A percentile compares a stretch with the other conserved stretches of the same genome.
These are phyloP conservation scores for Calonectria crousiana DNA, from an alignment of 2,329 filamentous ascomycete genomes.

Conservation along the genomic window DNA sequence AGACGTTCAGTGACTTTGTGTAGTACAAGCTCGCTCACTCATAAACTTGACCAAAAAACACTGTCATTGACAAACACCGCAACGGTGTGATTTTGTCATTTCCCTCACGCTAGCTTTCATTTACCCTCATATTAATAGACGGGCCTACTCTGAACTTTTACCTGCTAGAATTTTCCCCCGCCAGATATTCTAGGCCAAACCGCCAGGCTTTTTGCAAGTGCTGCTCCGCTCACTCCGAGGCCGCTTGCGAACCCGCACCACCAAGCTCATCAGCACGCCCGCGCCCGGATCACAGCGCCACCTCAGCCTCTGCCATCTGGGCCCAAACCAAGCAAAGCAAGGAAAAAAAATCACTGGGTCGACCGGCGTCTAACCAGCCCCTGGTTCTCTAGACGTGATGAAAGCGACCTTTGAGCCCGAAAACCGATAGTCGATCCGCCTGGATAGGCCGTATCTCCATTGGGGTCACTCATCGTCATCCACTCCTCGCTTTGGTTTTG, in stretches of 20 bases:
- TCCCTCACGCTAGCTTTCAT: neutral
- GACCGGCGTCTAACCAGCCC: slow-evolving; percentile 10
- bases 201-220: neutral
- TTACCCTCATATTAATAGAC: slow-evolving; percentile 1
- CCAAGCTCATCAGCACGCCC: slow-evolving; percentile 18
- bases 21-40: slow-evolving; percentile 10
- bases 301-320: slow-evolving; percentile 28
- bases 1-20: slow-evolving; percentile 10
- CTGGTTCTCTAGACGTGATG: slow-evolving; percentile 15
- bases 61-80: slow-evolving; percentile 2
- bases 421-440: neutral
- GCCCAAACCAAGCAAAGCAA: slow-evolving; percentile 3
- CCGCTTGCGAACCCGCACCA: slow-evolving; percentile 20
- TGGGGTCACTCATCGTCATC: slow-evolving; percentile 9
- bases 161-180: neutral
- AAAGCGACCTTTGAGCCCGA: slow-evolving; percentile 11
- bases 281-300: slow-evolving; percentile 26
- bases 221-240: slow-evolving; percentile 17
- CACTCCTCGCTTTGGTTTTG: slow-evolving; percentile 3
- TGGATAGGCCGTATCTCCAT: neutral
- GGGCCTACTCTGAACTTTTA: neutral
- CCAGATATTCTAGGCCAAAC: slow-evolving; percentile 6
- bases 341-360: slow-evolving; percentile 11
- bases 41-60: slow-evolving; percentile 6
- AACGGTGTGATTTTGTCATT: slow-evolving; percentile 12